Conservation (phyloP, 2,329 filamentous ascomycete species). For the Trichophyton verrucosum region DNA sequence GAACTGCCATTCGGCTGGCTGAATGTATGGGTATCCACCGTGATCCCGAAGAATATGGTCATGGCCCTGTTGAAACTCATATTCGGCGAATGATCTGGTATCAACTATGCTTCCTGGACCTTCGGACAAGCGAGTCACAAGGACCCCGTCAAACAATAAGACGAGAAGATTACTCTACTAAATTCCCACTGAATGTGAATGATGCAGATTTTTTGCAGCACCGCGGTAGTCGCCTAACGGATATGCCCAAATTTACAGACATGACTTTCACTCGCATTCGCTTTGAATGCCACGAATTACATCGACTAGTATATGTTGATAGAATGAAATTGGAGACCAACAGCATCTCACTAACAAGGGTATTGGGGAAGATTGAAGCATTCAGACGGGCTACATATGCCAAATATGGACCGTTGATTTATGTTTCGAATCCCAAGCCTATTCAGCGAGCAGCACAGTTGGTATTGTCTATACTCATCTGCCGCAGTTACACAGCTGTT, state of each 20-base stretch:
- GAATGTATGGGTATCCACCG: slow-evolving; percentile 67
- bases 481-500: slow-evolving; percentile 53
- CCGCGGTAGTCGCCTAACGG: slow-evolving; percentile 31
- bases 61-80: slow-evolving; percentile 56
- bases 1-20: slow-evolving; percentile 58
- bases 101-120: slow-evolving; percentile 64
- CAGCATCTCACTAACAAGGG: slow-evolving; percentile 49
- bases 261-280: slow-evolving; percentile 56
- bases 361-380: slow-evolving; percentile 56
- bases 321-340: slow-evolving; percentile 51
- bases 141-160: slow-evolving; percentile 59
- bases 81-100: slow-evolving; percentile 63
- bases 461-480: slow-evolving; percentile 52
- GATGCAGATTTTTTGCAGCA: slow-evolving; percentile 47
- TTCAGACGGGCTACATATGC: slow-evolving; percentile 53
- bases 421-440: slow-evolving; percentile 40
- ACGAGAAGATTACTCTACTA: slow-evolving; percentile 63
- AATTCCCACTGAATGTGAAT: slow-evolving; percentile 57
- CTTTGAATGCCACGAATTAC: slow-evolving; percentile 62
- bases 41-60: slow-evolving; percentile 54
- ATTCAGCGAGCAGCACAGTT: slow-evolving; percentile 52
- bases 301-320: slow-evolving; percentile 58
- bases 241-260: slow-evolving; percentile 51
- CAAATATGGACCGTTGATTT: slow-evolving; percentile 53
- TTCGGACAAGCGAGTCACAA: slow-evolving; percentile 61